phyloP scores from a whole-genome alignment of 306 rosid species.

The Canavalia gladiata region DNA sequence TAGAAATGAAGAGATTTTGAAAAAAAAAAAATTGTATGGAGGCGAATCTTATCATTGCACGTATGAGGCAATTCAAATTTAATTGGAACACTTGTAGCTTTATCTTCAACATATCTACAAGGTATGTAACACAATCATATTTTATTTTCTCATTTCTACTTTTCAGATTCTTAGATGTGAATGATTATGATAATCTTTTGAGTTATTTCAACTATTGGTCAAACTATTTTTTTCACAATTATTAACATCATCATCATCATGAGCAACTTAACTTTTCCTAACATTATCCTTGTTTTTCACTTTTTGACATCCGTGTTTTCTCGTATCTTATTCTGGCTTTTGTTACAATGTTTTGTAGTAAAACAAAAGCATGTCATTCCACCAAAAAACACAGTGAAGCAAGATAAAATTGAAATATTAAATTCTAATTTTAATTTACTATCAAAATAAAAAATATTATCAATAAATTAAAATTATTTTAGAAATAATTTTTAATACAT shows the following conservation, averaged over 20 bases:
- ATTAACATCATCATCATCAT: background rate
- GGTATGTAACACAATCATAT: background rate
- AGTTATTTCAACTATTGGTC: background rate
- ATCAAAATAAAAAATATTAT: no score
- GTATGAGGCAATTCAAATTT: background rate
- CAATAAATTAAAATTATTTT: no score
- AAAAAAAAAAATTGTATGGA: background rate
- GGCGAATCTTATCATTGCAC: background rate
- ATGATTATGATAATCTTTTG: background rate
- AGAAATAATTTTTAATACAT: no score
- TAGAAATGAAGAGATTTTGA: background rate
- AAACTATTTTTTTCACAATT: background rate
- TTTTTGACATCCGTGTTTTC: background rate
- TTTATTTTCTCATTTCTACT: no score
- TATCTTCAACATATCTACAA: background rate
- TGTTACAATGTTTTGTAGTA: background rate
- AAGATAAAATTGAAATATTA: background rate
- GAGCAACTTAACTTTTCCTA: background rate
- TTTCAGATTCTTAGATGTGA: background rate
- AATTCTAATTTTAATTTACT: no score
- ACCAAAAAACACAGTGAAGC: background rate
- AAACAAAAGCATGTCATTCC: background rate
- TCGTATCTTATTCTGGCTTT: background rate
- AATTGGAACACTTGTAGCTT: background rate
- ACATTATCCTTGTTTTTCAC: background rate